These are phyloP conservation scores for Cytospora chrysosperma DNA, from an alignment of 2,329 filamentous ascomycete species.

Conservation along the genomic window DNA sequence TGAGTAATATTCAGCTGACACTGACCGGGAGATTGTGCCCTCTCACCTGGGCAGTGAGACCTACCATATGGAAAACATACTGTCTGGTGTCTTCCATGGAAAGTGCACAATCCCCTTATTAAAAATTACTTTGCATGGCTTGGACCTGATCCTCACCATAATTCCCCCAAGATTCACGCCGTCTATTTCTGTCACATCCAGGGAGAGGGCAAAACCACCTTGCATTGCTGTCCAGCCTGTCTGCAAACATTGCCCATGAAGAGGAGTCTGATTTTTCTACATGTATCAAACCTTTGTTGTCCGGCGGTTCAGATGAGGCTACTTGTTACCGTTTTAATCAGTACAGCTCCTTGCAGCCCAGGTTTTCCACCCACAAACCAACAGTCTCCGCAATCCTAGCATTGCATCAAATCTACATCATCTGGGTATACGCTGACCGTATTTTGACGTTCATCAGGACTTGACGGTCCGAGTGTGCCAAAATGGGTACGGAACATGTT, in stretches of 20 bases:
- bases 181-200: neutral
- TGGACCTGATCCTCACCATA: neutral
- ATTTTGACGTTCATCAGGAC: neutral
- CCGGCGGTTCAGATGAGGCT: neutral
- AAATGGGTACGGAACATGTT: neutral
- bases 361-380: neutral
- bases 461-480: neutral
- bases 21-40: no score
- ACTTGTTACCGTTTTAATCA: neutral
- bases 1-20: no score
- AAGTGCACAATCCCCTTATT: neutral
- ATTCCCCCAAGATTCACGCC: neutral
- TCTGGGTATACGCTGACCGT: neutral
- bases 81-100: neutral
- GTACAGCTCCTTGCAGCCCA: neutral
- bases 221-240: neutral
- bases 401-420: neutral
- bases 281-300: neutral
- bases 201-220: neutral
- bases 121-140: neutral
- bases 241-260: neutral
- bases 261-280: no score
- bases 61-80: neutral
- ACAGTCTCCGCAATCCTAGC: neutral
- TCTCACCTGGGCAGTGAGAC: no score